A percentile compares a stretch with the other conserved stretches of the same genome.
Evolutionary conservation across 2,329 filamentous ascomycete species (phyloP).

Genomic region (Knoxdaviesia capensis): DNA sequence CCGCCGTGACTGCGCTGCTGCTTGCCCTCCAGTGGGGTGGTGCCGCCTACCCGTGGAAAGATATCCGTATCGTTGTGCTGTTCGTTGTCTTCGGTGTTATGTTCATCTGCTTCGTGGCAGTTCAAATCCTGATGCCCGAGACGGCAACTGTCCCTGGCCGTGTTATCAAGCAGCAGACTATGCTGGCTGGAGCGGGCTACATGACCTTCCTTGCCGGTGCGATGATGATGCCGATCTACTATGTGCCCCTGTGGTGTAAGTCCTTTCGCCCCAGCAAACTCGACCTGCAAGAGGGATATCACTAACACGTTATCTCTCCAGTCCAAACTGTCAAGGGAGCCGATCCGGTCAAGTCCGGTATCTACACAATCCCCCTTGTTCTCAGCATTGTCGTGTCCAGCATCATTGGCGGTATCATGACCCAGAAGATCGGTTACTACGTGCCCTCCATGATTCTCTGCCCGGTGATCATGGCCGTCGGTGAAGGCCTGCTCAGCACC

Average conservation of each 20-base stretch:
- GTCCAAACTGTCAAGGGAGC: conserved; percentile 35
- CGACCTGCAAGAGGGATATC: not conserved
- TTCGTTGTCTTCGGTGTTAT: conserved; percentile 27
- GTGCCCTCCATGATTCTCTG: conserved; percentile 32
- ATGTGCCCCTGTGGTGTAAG: conserved; percentile 33
- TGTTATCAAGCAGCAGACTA: conserved; percentile 33
- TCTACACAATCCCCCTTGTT: conserved; percentile 36
- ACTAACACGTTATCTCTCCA: conserved; percentile 9
- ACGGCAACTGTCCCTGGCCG: conserved; percentile 34
- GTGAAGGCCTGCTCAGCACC: conserved; percentile 36
- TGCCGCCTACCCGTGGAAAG: conserved; percentile 28
- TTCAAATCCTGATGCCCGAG: conserved; percentile 32
- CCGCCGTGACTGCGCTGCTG: conserved; percentile 36
- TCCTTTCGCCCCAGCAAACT: conserved; percentile 4
- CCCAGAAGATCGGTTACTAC: conserved; percentile 37
- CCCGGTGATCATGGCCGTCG: conserved; percentile 27
- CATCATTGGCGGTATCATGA: conserved; percentile 24
- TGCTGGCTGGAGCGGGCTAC: conserved; percentile 24
- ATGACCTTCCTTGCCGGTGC: conserved; percentile 25
- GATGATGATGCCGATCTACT: conserved; percentile 35
- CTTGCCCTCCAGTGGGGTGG: conserved; percentile 46
- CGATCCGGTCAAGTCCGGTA: conserved; percentile 30
- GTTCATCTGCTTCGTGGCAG: conserved; percentile 23
- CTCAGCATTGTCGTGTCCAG: conserved; percentile 32
- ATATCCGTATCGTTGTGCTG: conserved; percentile 31